A percentile compares a stretch with the other conserved stretches of the same genome.
Conservation (phyloP, 495 filamentous ascomycete genomes). For the Penicillium daleae region DNA sequence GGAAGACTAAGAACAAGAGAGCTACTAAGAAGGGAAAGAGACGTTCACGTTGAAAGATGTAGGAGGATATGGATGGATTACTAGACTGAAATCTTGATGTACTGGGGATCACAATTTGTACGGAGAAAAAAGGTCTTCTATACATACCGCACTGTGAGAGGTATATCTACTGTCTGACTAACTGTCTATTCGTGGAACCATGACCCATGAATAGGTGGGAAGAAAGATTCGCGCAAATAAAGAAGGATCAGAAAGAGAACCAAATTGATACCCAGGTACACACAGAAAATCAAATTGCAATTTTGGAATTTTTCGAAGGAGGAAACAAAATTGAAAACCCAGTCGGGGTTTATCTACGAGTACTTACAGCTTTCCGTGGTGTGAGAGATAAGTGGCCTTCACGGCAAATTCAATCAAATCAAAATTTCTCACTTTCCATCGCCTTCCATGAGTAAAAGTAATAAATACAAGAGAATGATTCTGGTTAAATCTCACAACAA, state of each 20-base stretch:
- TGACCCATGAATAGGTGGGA: background rate
- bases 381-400: background rate
- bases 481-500: background rate
- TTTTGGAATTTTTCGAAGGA: background rate
- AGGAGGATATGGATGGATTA: no score
- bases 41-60: background rate
- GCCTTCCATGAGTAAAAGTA: background rate
- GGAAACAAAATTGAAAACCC: background rate
- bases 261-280: background rate
- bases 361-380: constrained; percentile 13
- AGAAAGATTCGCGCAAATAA: background rate
- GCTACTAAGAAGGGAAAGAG: background rate
- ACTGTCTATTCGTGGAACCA: background rate
- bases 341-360: constrained; percentile 8
- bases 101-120: no score
- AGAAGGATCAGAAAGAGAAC: background rate
- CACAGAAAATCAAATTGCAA: background rate
- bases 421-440: background rate
- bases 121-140: no score
- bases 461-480: background rate
- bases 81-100: no score
- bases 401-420: background rate
- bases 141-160: no score
- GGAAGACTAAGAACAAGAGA: background rate
- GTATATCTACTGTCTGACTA: background rate